Evolutionary conservation across 2,329 filamentous ascomycete genomes (phyloP).

Genomic region (Neoarthrinium moseri): DNA sequence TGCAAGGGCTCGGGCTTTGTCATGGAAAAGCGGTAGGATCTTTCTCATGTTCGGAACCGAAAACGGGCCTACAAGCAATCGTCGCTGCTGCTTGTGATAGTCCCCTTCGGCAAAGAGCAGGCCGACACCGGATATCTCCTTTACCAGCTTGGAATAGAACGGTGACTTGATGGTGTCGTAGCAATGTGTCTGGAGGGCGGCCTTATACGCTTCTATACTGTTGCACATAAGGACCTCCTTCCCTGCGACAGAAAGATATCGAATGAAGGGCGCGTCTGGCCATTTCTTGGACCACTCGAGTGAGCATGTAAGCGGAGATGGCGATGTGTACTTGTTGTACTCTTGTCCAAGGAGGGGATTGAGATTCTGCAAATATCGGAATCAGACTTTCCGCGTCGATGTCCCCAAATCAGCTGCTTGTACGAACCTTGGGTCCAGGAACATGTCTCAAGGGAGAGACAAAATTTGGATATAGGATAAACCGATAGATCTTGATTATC

Average conservation of each 20-base stretch:
- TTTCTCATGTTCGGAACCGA: conserved; percentile 33
- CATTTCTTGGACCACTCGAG: conserved; percentile 29
- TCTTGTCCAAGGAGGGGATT: conserved; percentile 39
- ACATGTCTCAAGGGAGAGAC: conserved; percentile 42
- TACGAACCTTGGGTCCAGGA: conserved; percentile 39
- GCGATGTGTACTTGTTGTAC: conserved; percentile 27
- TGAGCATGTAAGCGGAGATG: conserved; percentile 24
- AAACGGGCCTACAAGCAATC: conserved; percentile 32
- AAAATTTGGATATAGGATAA: conserved; percentile 40
- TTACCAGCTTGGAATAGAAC: conserved; percentile 29
- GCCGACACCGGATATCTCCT: conserved; percentile 33
- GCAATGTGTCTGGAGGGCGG: conserved; percentile 36
- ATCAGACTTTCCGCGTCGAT: neutral
- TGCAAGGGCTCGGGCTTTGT: conserved; percentile 28
- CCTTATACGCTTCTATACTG: conserved; percentile 32
- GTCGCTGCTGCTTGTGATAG: conserved; percentile 31
- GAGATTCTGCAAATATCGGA: conserved; percentile 38
- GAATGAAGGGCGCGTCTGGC: conserved; percentile 35
- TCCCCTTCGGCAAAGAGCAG: conserved; percentile 36
- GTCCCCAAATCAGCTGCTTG: conserved; percentile 3
- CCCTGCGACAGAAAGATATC: conserved; percentile 33
- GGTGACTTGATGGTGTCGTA: conserved; percentile 37
- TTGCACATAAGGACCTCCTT: conserved; percentile 37
- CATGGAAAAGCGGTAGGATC: conserved; percentile 34
- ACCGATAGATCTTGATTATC: conserved; percentile 28